Evolutionary conservation across 2,329 filamentous ascomycete species (phyloP), one percentile per base, ranked within the genome.

Genomic region (Calonectria ilicicola): DNA sequence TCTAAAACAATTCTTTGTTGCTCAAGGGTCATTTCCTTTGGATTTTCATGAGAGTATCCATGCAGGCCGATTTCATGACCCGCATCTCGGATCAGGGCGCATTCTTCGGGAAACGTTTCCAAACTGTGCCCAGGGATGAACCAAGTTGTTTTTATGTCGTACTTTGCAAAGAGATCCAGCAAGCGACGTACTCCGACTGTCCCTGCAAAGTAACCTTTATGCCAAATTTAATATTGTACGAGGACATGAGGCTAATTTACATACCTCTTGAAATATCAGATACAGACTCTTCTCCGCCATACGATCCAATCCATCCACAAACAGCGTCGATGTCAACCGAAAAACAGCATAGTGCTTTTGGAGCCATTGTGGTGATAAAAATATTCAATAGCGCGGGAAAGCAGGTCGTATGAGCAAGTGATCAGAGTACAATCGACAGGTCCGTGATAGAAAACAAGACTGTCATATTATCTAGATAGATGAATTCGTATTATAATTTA

Each of bases 1-100:
- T 93, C 91, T 7, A 96, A 87, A 19, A 96, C 92, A 70, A 94
- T 93, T 17, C 89, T 89, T 81, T 96, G 93, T 83, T 96, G 94
- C 80, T 95, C 93, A 1, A 93, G 81, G 0, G 88, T 93, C 76
- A 32, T 32, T 32, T 32, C 29, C 9, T 32, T 32, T 9, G 29
- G 29, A 9, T 32, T 32, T 32, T 32, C 29, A 9, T 32, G 29
- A 32, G 29, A 32, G 29, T 32, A 32, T 9, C 29, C 29, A 9
- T 32, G 29, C 29, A 32, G 29, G 29, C 29, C 29, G 9, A 32
- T 32, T 32, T 88, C 85, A 73, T 88, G 86, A 1, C 85, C 86
- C 5, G 83, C 87, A 82, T 85, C 88, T 32, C 86, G 80, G n/a
- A 88, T 84, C 49, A 83, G 81, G 12, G 84, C 84, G 74, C 85